Evolutionary conservation across 768 basidiomycete species (phyloP).

Genomic region (Cytidiella melzeri): DNA sequence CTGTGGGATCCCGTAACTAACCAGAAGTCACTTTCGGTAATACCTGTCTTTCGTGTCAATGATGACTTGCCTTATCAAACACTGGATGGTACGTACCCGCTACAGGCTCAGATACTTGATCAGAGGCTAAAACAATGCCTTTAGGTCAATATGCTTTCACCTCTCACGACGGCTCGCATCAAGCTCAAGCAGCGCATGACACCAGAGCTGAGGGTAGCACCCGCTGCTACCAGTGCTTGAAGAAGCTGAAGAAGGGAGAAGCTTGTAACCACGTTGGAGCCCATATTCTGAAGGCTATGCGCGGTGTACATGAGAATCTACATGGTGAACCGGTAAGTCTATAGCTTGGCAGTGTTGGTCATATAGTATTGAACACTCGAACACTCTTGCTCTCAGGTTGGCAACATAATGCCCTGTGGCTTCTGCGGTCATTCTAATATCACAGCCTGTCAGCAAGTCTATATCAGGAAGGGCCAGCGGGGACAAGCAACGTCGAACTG

Average conservation of each 20-base stretch:
- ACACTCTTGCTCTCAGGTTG: constrained; percentile 10
- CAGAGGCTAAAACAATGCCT: too few relatives aligned
- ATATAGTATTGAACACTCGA: not conserved
- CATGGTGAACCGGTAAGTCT: constrained; percentile 3
- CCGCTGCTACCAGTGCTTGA: constrained; percentile 10
- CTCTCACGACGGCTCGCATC: too few relatives aligned
- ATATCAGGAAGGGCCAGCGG: constrained; percentile 14
- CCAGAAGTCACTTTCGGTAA: not conserved
- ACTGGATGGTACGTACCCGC: not conserved
- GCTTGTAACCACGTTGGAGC: constrained; percentile 6
- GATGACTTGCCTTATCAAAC: constrained; percentile 4
- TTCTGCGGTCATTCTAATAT: constrained; percentile 19
- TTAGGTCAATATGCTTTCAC: too few relatives aligned
- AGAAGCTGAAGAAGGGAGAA: not conserved
- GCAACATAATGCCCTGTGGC: constrained; percentile 20
- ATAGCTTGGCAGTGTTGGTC: not conserved
- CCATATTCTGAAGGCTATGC: constrained; percentile 9
- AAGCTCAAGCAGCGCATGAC: too few relatives aligned
- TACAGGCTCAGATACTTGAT: too few relatives aligned
- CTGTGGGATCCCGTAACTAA: constrained; percentile 1
- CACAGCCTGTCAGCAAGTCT: constrained; percentile 1
- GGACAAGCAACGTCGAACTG: constrained; percentile 16
- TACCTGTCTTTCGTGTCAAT: constrained; percentile 2
- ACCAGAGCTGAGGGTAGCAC: too few relatives aligned
- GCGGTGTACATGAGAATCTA: constrained; percentile 5